phyloP scores from a whole-genome alignment of 345 rosid genomes.

The Boechera retrofracta region DNA sequence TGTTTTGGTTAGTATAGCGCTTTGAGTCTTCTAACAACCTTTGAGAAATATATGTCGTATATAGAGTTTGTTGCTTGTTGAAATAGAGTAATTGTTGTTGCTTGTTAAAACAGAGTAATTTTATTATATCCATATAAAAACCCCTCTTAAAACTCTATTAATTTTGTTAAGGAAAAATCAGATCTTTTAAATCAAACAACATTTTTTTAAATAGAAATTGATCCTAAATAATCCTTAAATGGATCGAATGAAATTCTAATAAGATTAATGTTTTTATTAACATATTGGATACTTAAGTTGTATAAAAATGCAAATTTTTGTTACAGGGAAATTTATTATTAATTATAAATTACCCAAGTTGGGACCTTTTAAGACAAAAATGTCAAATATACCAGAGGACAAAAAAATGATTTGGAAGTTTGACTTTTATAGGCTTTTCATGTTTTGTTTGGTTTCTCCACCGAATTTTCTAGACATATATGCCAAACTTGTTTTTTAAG shows the following conservation, averaged over 20 bases:
- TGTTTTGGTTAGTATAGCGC: conserved; percentile 40
- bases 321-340: neutral
- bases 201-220: too few species aligned
- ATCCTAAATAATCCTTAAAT: too few species aligned
- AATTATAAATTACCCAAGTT: neutral
- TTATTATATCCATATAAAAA: too few species aligned
- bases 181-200: too few species aligned
- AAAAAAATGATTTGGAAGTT: neutral
- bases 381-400: conserved; percentile 1
- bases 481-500: neutral
- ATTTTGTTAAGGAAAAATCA: too few species aligned
- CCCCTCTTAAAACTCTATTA: too few species aligned
- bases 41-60: conserved; percentile 38
- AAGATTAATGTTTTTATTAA: too few species aligned
- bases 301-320: too few species aligned
- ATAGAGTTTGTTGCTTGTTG: conserved; percentile 44
- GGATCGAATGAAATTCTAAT: too few species aligned
- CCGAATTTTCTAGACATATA: neutral
- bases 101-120: conserved; percentile 35
- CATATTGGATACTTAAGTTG: neutral
- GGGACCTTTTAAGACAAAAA: conserved; percentile 6
- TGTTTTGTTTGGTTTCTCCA: conserved; percentile 16
- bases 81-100: conserved; percentile 38
- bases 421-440: conserved; percentile 7
- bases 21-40: conserved; percentile 38